A percentile compares a stretch with the other conserved stretches of the same genome.
These are phyloP conservation scores for Clitopilus hobsonii DNA, from an alignment of 768 basidiomycete species.

Conservation along the genomic window DNA sequence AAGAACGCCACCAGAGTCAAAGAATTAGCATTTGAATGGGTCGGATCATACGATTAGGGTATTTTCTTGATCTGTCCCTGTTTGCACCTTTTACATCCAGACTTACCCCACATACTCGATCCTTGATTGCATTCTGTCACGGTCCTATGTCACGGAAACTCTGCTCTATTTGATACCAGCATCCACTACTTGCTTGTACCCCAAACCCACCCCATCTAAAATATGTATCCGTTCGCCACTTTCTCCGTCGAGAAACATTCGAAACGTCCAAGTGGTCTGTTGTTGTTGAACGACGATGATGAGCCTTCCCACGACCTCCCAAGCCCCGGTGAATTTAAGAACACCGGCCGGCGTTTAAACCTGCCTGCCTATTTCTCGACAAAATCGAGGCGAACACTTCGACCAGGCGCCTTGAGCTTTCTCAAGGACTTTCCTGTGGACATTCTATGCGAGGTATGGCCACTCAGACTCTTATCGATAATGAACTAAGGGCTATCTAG, in stretches of 20 bases:
- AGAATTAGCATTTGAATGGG: background rate
- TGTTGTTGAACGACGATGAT: background rate
- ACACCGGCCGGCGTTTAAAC: background rate
- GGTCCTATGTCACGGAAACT: background rate
- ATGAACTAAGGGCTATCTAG: constrained; percentile 16
- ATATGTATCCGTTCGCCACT: too few relatives aligned
- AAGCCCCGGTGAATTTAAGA: background rate
- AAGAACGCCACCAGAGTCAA: background rate
- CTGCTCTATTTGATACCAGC: background rate
- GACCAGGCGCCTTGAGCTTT: constrained; percentile 3
- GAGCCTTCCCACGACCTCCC: background rate
- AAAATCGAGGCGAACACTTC: background rate
- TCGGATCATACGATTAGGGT: background rate
- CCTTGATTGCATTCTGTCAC: background rate
- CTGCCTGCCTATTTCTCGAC: background rate
- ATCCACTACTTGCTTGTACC: background rate
- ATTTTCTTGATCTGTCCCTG: background rate
- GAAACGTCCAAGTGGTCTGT: background rate
- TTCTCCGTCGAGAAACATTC: background rate
- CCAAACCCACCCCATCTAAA: too few relatives aligned
- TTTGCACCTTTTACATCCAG: background rate
- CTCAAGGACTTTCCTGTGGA: constrained; percentile 18
- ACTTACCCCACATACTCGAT: background rate
- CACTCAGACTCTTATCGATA: background rate
- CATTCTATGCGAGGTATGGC: constrained; percentile 26